Evolutionary conservation across 306 rosid genomes (phyloP).

Genomic region (Gastrolobium bilobum): DNA sequence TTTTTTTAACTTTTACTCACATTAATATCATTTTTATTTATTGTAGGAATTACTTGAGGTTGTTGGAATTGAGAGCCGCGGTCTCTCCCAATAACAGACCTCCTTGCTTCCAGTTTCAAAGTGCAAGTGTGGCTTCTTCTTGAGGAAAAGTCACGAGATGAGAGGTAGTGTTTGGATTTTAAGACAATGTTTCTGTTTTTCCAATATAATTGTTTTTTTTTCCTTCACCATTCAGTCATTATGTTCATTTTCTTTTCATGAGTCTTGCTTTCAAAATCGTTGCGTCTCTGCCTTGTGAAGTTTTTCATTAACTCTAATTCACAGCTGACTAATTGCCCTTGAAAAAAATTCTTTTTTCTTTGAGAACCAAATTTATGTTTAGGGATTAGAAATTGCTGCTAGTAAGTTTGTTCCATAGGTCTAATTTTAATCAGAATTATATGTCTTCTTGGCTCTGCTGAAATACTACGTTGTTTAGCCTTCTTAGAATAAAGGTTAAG

Average conservation of each 20-base stretch:
- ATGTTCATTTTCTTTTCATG: background rate
- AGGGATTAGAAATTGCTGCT: conserved; percentile 24
- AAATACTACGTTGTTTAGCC: background rate
- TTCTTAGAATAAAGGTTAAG: background rate
- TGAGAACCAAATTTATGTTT: background rate
- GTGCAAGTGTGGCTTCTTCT: conserved; percentile 76
- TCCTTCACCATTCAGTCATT: background rate
- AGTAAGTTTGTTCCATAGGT: background rate
- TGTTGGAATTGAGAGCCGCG: conserved; percentile 87
- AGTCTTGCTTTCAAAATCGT: conserved; percentile 26
- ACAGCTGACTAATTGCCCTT: too few relatives aligned
- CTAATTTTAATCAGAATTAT: background rate
- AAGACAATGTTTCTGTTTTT: background rate
- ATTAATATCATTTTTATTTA: background rate
- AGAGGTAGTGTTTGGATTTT: conserved; percentile 61
- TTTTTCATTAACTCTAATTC: conserved; percentile 4
- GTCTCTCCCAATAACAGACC: conserved; percentile 79
- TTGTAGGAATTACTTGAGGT: conserved; percentile 80
- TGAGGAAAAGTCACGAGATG: conserved; percentile 71
- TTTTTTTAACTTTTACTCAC: background rate
- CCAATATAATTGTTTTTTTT: background rate
- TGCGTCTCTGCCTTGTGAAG: background rate
- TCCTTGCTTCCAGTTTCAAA: conserved; percentile 80
- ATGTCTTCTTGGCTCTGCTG: background rate
- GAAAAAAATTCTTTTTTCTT: too few relatives aligned